phyloP scores from a whole-genome alignment of 2,329 filamentous ascomycete genomes.

The Diatrype stigma region DNA sequence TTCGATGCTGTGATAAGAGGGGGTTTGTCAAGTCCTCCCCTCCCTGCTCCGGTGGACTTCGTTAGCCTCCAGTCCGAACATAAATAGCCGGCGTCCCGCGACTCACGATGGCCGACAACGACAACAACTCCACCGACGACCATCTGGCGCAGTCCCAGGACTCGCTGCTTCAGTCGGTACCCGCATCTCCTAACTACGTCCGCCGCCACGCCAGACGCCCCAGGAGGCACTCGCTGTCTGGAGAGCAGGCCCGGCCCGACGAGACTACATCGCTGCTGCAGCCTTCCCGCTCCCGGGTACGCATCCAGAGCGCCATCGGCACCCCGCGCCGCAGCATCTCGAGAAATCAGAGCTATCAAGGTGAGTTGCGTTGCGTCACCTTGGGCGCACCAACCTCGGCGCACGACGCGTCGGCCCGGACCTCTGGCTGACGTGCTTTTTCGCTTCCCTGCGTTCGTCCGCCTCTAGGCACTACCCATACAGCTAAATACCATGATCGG shows the following conservation, averaged over 20 bases:
- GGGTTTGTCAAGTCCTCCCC: neutral
- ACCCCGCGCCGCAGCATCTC: slow-evolving; percentile 23
- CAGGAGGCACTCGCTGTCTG: slow-evolving; percentile 20
- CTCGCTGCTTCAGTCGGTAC: slow-evolving; percentile 10
- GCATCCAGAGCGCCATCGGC: slow-evolving; percentile 32
- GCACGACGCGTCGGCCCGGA: neutral
- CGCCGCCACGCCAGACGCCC: slow-evolving; percentile 19
- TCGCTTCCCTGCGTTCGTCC: slow-evolving; percentile 6
- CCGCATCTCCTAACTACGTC: slow-evolving; percentile 15
- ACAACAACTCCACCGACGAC: slow-evolving; percentile 12
- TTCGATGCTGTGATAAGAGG: neutral
- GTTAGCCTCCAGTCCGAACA: neutral
- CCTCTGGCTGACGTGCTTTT: slow-evolving; percentile 1
- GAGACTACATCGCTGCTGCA: slow-evolving; percentile 42
- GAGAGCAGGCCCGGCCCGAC: slow-evolving; percentile 31
- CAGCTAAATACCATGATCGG: slow-evolving; percentile 50
- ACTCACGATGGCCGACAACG: slow-evolving; percentile 12
- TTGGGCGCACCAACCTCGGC: neutral
- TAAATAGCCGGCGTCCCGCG: too few species aligned
- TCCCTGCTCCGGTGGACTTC: neutral
- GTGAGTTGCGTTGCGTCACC: slow-evolving; percentile 23
- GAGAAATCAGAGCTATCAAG: slow-evolving; percentile 41
- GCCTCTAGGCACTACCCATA: slow-evolving; percentile 12
- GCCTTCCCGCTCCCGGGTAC: slow-evolving; percentile 37
- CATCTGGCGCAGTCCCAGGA: slow-evolving; percentile 12